Percentiles rank a stretch among this genome's conserved stretches.
Conservation (phyloP, 768 basidiomycete species). For the Hirschioporus abietinus region DNA sequence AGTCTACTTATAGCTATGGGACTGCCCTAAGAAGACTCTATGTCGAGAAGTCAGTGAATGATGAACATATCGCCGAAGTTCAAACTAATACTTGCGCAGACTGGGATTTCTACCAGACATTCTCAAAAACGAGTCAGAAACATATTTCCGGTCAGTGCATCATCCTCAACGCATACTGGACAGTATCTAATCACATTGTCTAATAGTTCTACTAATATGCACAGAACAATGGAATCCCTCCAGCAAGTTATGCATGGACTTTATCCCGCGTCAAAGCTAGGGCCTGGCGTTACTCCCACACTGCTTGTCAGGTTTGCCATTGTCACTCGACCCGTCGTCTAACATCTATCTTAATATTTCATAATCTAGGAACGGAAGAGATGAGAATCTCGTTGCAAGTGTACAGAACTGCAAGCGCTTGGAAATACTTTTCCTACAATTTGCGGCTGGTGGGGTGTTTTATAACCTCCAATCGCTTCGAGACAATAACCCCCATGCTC, state of each 20-base stretch:
- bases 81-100: constrained; percentile 29
- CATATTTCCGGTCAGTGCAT: constrained; percentile 54
- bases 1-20: constrained; percentile 69
- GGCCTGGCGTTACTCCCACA: constrained; percentile 37
- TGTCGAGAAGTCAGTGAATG: constrained; percentile 46
- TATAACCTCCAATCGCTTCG: background rate
- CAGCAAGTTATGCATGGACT: constrained; percentile 71
- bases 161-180: background rate
- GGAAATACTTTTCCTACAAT: constrained; percentile 53
- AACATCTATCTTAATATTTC: constrained; percentile 1
- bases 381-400: constrained; percentile 71
- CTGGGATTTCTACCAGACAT: constrained; percentile 58
- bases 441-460: constrained; percentile 49
- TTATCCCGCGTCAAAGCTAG: constrained; percentile 53
- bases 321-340: background rate
- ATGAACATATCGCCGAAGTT: background rate
- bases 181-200: background rate
- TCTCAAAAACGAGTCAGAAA: constrained; percentile 36
- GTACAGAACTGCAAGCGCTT: constrained; percentile 63
- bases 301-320: constrained; percentile 49
- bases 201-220: constrained; percentile 65
- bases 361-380: constrained; percentile 52
- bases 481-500: background rate
- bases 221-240: constrained; percentile 69
- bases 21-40: constrained; percentile 56